phyloP scores from a whole-genome alignment of 208 protist genomes.

The Acanthamoeba royreba region DNA sequence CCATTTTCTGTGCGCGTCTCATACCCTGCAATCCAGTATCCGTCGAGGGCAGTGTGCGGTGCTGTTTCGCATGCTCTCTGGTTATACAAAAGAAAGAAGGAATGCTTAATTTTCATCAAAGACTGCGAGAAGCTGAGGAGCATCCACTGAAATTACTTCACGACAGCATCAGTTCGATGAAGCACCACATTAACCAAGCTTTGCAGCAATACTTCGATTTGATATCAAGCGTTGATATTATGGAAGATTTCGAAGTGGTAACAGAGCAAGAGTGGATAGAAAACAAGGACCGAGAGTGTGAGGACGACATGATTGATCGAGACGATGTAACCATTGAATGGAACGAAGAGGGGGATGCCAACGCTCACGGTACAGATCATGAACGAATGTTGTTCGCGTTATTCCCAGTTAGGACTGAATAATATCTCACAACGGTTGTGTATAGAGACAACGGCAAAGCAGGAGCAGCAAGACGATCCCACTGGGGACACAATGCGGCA shows the following conservation, averaged over 20 bases:
- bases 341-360: not conserved
- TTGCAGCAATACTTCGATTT: constrained; percentile 4
- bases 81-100: not conserved
- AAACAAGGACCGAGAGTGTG: not conserved
- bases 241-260: constrained; percentile 9
- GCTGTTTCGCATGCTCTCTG: not conserved
- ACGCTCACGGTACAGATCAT: not conserved
- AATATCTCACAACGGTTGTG: too few species aligned
- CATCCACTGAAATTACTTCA: not conserved
- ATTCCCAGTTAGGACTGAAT: too few species aligned
- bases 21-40: not conserved
- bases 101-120: constrained; percentile 26
- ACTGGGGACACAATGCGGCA: too few species aligned
- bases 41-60: constrained; percentile 8
- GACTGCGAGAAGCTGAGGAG: not conserved
- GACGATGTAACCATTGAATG: not conserved
- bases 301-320: not conserved
- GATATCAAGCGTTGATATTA: constrained; percentile 19
- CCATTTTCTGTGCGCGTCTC: not conserved
- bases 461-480: too few species aligned
- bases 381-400: too few species aligned
- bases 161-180: not conserved
- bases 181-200: not conserved
- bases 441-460: too few species aligned
- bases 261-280: not conserved